Base-by-base conservation (phyloP, 2,329 filamentous ascomycete genomes). In the Alternaria triticina region DNA sequence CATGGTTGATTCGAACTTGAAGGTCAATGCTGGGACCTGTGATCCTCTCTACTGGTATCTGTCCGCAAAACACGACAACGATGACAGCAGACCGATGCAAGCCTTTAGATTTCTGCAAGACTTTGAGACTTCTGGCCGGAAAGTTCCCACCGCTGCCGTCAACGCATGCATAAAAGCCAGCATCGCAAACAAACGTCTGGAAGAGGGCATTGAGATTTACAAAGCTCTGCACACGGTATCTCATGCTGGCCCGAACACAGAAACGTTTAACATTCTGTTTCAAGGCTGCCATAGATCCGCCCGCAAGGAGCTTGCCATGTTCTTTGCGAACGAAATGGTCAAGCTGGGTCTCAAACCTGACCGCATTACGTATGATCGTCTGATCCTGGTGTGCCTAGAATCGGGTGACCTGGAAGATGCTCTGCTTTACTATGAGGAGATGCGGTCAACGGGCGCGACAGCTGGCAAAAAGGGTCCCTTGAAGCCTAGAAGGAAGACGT, bases 1-100 rank as follows among this genome's bases (percentile, higher is more conserved):
- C 74, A 96, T 97, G 90, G 81, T 87, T 22, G 84, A 87, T 62
- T 87, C 89, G 17, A 88, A 89, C 6, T 76, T 90, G 6, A 77
- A 85, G 43, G 84, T 88, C 4, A 86, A 87, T 33, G 75, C 84
- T 5, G 86, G 83, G 13, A 90, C 87, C 58, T 93, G 91, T 3
- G 84, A 89, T 15, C 80, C 87, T 3, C 82, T 97, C 22, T 89
- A 86, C 69, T 74, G 77, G 4, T 81, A 86, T 61, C 82, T 96
- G 45, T 81, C 81, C 43, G 73, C 82, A 43, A 80, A 84, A 47
- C 79, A 83, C 1, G 79, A 83, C 0, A 72, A 76, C 0, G 55
- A 61, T n/a, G 20, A 51, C n/a, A 61, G 49, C 30, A 82, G 86
- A 4, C 80, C 87, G 1, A 76, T 83, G 15, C 78, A 85, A 43